phyloP scores from a whole-genome alignment of 441 rosid species.

The Flueggea neowawraea region DNA sequence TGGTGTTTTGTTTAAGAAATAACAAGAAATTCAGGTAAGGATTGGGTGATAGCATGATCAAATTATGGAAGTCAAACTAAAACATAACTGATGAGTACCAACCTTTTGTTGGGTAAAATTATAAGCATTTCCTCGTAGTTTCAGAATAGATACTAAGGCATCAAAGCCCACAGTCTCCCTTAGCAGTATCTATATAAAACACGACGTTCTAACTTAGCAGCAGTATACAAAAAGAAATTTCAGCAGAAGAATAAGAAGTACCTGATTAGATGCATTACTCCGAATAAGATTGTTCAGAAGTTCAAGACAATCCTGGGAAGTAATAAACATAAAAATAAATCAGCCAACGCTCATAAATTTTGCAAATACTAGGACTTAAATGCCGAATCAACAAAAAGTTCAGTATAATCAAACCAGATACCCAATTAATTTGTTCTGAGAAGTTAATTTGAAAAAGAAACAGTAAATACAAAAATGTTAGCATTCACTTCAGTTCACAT shows the following conservation, averaged over 20 bases:
- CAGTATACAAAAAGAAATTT: constrained; percentile 9
- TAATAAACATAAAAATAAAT: constrained; percentile 5
- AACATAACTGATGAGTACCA: constrained; percentile 36
- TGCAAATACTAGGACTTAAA: neutral
- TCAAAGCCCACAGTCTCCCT: constrained; percentile 96
- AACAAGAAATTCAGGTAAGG: constrained; percentile 47
- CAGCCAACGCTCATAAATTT: neutral
- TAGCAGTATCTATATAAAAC: constrained; percentile 55
- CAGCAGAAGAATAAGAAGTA: constrained; percentile 21
- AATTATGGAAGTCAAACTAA: constrained; percentile 10
- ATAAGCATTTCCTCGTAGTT: constrained; percentile 72
- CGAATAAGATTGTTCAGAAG: constrained; percentile 93
- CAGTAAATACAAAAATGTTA: too few relatives aligned
- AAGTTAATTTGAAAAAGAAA: too few relatives aligned
- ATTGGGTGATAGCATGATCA: constrained; percentile 13
- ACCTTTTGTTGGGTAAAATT: constrained; percentile 98
- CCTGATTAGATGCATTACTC: constrained; percentile 89
- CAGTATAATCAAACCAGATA: too few relatives aligned
- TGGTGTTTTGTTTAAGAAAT: constrained; percentile 37
- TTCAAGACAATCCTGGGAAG: constrained; percentile 82
- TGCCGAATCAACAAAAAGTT: too few relatives aligned
- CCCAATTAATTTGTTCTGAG: too few relatives aligned
- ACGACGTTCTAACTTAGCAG: constrained; percentile 22
- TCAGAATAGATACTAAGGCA: constrained; percentile 67
- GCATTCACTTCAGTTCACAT: too few relatives aligned